Conservation (phyloP, 352 stramenopile species). For the Phytophthora multivora region DNA sequence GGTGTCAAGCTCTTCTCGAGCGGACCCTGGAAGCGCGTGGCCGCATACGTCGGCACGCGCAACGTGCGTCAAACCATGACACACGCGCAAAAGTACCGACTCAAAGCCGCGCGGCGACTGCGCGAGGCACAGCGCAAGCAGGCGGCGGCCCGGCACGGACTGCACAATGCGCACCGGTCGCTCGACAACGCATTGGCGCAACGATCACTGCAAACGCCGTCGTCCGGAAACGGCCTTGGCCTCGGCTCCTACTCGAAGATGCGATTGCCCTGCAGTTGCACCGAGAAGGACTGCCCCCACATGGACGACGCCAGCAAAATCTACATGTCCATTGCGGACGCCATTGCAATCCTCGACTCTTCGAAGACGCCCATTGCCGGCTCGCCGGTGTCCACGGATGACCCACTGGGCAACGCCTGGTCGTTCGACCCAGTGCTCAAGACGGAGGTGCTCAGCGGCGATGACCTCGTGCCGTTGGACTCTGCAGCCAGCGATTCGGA, state of each 20-base stretch:
- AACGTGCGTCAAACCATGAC: constrained; percentile 86
- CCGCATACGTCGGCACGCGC: constrained; percentile 72
- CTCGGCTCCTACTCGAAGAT: constrained; percentile 42
- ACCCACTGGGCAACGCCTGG: constrained; percentile 23
- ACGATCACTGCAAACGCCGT: constrained; percentile 23
- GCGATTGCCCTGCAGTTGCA: constrained; percentile 33
- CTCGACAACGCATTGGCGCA: constrained; percentile 4
- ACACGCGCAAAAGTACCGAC: constrained; percentile 77
- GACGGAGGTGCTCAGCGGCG: constrained; percentile 20
- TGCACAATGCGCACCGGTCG: constrained; percentile 31
- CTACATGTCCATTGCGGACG: constrained; percentile 55
- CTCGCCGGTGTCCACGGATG: constrained; percentile 36
- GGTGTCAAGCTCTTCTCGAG: constrained; percentile 77
- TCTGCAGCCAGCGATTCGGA: constrained; percentile 44
- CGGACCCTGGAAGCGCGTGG: constrained; percentile 74
- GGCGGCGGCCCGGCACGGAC: constrained; percentile 40
- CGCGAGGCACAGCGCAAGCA: constrained; percentile 60
- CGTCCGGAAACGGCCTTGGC: constrained; percentile 17
- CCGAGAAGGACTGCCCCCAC: constrained; percentile 38
- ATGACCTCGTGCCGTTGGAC: constrained; percentile 35
- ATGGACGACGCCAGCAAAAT: constrained; percentile 41
- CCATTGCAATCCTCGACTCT: constrained; percentile 46
- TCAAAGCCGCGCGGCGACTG: constrained; percentile 65
- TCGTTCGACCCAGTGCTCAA: constrained; percentile 20
- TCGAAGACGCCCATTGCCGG: constrained; percentile 17